Percentiles rank a stretch among this genome's conserved stretches.
Evolutionary conservation across 768 basidiomycete species (phyloP).

Genomic region (Mycena haematopus): DNA sequence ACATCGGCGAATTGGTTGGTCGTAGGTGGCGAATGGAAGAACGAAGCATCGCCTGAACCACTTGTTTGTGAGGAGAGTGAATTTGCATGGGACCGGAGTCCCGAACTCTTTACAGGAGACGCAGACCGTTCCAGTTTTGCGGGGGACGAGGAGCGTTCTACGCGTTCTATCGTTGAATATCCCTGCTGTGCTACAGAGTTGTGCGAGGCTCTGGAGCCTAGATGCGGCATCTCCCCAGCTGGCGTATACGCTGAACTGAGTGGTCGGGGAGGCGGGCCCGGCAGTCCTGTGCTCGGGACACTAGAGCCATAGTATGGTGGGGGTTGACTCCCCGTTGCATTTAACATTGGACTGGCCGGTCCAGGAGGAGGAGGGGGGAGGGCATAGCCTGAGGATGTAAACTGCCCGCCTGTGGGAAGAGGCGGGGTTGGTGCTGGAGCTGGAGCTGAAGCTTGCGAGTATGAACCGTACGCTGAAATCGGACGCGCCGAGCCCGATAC

Average conservation of each 20-base stretch:
- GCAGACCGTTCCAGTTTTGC: conserved; percentile 1
- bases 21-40: neutral
- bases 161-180: neutral
- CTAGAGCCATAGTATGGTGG: conserved; percentile 6
- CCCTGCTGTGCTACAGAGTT: conserved; percentile 2
- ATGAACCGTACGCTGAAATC: conserved; percentile 30
- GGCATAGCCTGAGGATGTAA: conserved; percentile 25
- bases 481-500: conserved; percentile 35
- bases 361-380: conserved; percentile 25
- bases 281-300: conserved; percentile 7
- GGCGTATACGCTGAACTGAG: conserved; percentile 18
- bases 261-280: conserved; percentile 22
- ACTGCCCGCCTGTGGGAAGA: conserved; percentile 15
- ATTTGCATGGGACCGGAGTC: conserved; percentile 16
- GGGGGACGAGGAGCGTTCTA: neutral
- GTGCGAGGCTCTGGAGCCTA: conserved; percentile 11
- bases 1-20: neutral
- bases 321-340: neutral
- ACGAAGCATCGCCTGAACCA: conserved; percentile 15
- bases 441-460: conserved; percentile 24
- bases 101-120: conserved; percentile 15
- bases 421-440: conserved; percentile 24
- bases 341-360: neutral
- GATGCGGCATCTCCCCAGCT: conserved; percentile 10
- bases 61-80: conserved; percentile 23